Conservation (phyloP, 495 filamentous ascomycete species). For the Pseudotulostoma volvatum region DNA sequence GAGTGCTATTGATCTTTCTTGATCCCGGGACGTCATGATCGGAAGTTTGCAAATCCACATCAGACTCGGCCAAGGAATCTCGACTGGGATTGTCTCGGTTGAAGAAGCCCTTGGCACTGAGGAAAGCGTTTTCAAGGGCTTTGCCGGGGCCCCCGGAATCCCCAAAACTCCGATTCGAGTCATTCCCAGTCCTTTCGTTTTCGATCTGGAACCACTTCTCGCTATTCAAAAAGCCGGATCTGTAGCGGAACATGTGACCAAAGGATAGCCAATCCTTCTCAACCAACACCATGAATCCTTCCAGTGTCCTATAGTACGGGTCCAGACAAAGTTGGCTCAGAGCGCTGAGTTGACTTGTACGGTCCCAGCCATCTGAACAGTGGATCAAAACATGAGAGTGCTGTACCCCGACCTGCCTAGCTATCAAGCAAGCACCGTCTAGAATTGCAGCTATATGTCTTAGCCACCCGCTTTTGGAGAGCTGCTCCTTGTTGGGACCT, state of each 20-base stretch:
- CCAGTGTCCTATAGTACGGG: slow-evolving; percentile 86
- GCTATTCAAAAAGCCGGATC: slow-evolving; percentile 68
- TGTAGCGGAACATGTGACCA: slow-evolving; percentile 89
- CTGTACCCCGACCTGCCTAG: slow-evolving; percentile 73
- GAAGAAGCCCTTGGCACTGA: slow-evolving; percentile 82
- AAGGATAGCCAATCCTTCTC: slow-evolving; percentile 98
- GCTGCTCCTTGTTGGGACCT: slow-evolving; percentile 65
- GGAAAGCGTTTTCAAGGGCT: slow-evolving; percentile 71
- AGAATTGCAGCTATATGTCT: slow-evolving; percentile 78
- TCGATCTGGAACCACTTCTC: slow-evolving; percentile 94
- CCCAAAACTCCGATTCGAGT: slow-evolving; percentile 24
- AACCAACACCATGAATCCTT: slow-evolving; percentile 87
- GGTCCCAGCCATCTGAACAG: slow-evolving; percentile 97
- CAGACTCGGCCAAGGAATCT: slow-evolving; percentile 44
- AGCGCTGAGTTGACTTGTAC: slow-evolving; percentile 90
- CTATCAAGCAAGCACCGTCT: slow-evolving; percentile 70
- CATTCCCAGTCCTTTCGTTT: slow-evolving; percentile 41
- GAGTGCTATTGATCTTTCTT: slow-evolving; percentile 27
- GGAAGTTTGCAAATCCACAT: slow-evolving; percentile 43
- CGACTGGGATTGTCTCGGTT: slow-evolving; percentile 53
- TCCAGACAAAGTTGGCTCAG: slow-evolving; percentile 87
- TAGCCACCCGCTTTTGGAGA: slow-evolving; percentile 77
- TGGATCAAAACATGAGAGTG: slow-evolving; percentile 94
- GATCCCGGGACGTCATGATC: slow-evolving; percentile 28
- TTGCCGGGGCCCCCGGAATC: slow-evolving; percentile 48